Conservation (phyloP, 2,329 filamentous ascomycete species). For the Diaporthe citriasiana region DNA sequence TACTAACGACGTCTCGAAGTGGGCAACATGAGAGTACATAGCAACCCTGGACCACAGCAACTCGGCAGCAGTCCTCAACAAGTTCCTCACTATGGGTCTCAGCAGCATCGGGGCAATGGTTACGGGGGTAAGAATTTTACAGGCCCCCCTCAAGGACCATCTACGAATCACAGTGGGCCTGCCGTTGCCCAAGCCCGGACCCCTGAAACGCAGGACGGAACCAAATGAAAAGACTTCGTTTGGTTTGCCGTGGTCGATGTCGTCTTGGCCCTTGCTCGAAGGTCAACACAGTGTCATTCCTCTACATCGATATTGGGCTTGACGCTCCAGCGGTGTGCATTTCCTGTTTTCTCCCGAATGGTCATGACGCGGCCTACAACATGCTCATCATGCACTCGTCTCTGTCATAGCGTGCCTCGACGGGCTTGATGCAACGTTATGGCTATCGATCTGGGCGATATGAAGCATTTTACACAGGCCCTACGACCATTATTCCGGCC, state of each 20-base stretch:
- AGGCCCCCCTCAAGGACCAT: slow-evolving; percentile 57
- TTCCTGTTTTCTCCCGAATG: slow-evolving; percentile 4
- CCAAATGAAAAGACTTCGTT: slow-evolving; percentile 51
- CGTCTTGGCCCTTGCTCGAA: slow-evolving; percentile 43
- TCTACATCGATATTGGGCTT: slow-evolving; percentile 39
- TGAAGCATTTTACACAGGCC: slow-evolving; percentile 18
- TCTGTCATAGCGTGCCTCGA: slow-evolving; percentile 8
- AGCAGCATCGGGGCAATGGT: slow-evolving; percentile 70
- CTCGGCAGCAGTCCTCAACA: slow-evolving; percentile 77
- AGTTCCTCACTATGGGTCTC: slow-evolving; percentile 72
- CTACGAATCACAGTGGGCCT: slow-evolving; percentile 53
- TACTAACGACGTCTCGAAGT: slow-evolving; percentile 64
- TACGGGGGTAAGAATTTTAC: slow-evolving; percentile 65
- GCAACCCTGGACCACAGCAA: slow-evolving; percentile 71
- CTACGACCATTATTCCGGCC: neutral
- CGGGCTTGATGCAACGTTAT: slow-evolving; percentile 9
- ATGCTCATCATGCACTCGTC: slow-evolving; percentile 26
- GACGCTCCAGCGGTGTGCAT: slow-evolving; percentile 24
- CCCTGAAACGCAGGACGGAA: slow-evolving; percentile 60
- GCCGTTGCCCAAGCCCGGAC: slow-evolving; percentile 53
- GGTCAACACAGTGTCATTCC: slow-evolving; percentile 44
- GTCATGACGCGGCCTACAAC: neutral
- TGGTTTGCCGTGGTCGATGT: slow-evolving; percentile 48
- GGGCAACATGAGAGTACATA: slow-evolving; percentile 73
- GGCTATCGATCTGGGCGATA: slow-evolving; percentile 19